Conservation (phyloP, 495 filamentous ascomycete species). For the Sordaria brevicollis region DNA sequence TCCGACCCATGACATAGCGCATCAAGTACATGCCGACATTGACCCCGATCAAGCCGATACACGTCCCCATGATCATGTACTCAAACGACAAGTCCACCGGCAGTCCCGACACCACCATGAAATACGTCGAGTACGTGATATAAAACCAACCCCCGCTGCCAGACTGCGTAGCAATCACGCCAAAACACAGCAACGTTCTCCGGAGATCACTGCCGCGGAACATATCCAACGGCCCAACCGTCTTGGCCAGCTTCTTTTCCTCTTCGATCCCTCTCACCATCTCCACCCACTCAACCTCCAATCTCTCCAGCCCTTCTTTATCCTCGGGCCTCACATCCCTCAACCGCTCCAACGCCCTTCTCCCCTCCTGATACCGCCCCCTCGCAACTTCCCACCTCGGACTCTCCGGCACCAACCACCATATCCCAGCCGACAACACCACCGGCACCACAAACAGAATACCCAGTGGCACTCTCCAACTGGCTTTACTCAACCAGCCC, state of each 20-base stretch:
- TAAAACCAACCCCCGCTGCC: slow-evolving; percentile 29
- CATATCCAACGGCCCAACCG: slow-evolving; percentile 25
- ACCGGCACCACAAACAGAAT: slow-evolving; percentile 44
- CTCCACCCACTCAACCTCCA: slow-evolving; percentile 30
- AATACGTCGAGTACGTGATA: slow-evolving; percentile 33
- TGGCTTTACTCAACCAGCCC: slow-evolving; percentile 23
- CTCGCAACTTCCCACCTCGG: slow-evolving; percentile 48
- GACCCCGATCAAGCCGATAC: slow-evolving; percentile 29
- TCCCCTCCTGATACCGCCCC: slow-evolving; percentile 33
- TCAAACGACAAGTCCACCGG: slow-evolving; percentile 28
- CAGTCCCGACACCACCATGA: slow-evolving; percentile 28
- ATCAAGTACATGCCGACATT: slow-evolving; percentile 29
- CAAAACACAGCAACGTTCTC: slow-evolving; percentile 29
- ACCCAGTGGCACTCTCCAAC: slow-evolving; percentile 46
- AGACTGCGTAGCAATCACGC: slow-evolving; percentile 24
- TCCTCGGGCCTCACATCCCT: slow-evolving; percentile 23
- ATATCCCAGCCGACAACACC: slow-evolving; percentile 36
- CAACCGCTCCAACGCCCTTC: slow-evolving; percentile 28
- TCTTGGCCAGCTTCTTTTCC: slow-evolving; percentile 20
- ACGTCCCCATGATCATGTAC: slow-evolving; percentile 28
- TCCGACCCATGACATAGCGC: slow-evolving; percentile 26
- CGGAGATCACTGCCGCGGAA: slow-evolving; percentile 28
- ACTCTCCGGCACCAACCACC: slow-evolving; percentile 50
- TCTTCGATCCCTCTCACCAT: slow-evolving; percentile 29
- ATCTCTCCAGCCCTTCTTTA: slow-evolving; percentile 19